Percentiles rank a stretch among this genome's conserved stretches.
phyloP scores from a whole-genome alignment of 108 stramenopile species.

The Conticribra guillardii region DNA sequence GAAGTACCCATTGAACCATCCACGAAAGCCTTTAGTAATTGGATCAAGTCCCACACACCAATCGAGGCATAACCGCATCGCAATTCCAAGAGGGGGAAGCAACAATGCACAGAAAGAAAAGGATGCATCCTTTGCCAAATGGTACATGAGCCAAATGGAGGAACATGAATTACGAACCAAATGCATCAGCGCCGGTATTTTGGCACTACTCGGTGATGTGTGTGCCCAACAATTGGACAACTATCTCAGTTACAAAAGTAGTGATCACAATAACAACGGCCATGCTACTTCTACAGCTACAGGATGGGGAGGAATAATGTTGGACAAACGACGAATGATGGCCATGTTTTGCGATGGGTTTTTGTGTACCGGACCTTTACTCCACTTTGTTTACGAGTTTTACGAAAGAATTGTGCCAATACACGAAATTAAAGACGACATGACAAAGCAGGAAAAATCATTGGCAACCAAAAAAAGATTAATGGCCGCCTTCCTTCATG shows the following conservation, averaged over 20 bases:
- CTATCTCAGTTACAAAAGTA: constrained; percentile 5
- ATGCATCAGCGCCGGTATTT: constrained; percentile 39
- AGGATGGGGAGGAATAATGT: neutral
- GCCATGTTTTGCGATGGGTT: constrained; percentile 48
- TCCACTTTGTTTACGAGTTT: constrained; percentile 43
- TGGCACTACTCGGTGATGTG: constrained; percentile 45
- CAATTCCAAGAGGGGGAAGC: no score
- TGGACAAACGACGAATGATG: constrained; percentile 43
- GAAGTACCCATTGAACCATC: no score
- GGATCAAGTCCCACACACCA: no score
- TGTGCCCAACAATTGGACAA: constrained; percentile 43
- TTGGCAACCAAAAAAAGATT: constrained; percentile 18
- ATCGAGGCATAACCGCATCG: no score
- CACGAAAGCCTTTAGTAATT: no score
- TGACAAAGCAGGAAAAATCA: constrained; percentile 3
- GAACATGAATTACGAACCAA: constrained; percentile 47
- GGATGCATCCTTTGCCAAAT: constrained; percentile 20
- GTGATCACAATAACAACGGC: neutral
- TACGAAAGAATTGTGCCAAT: constrained; percentile 46
- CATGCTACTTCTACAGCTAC: neutral
- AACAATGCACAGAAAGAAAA: no score
- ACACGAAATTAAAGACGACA: constrained; percentile 7
- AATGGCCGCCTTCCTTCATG: constrained; percentile 27
- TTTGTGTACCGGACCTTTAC: constrained; percentile 39
- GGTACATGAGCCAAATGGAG: constrained; percentile 51